Conservation (phyloP, 129 eudicot genomes). For the Centaurea solstitialis region DNA sequence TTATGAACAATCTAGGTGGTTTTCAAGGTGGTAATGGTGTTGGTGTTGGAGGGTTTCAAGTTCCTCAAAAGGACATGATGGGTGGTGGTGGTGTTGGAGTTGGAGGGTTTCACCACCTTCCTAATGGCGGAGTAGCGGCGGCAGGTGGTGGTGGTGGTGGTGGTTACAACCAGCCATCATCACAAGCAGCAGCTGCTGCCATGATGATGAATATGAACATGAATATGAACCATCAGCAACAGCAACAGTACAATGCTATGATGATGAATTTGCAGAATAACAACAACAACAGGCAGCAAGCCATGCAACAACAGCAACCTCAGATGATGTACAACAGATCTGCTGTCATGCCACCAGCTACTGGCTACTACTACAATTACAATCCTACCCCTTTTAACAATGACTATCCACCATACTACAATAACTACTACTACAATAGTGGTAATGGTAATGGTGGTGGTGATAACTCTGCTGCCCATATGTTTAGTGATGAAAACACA, state of each 20-base stretch:
- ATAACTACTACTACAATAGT: conserved; percentile 5
- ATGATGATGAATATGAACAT: conserved; percentile 54
- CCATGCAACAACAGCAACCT: conserved; percentile 55
- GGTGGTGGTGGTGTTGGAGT: too few species aligned
- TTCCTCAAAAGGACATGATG: too few species aligned
- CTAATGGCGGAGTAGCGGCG: conserved; percentile 33
- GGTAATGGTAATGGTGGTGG: conserved; percentile 20
- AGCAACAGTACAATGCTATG: conserved; percentile 45
- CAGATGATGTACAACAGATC: conserved; percentile 92
- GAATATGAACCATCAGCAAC: conserved; percentile 25
- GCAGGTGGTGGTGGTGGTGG: conserved; percentile 29
- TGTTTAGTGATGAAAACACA: conserved; percentile 84
- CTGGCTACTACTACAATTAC: conserved; percentile 68
- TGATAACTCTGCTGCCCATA: conserved; percentile 37
- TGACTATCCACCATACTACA: conserved; percentile 34
- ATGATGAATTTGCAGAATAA: conserved; percentile 59
- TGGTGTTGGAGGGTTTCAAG: conserved; percentile 16
- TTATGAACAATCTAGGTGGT: conserved; percentile 56
- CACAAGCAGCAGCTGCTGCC: conserved; percentile 51
- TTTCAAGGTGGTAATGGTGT: conserved; percentile 34
- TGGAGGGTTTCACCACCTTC: conserved; percentile 28
- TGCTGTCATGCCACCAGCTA: conserved; percentile 54
- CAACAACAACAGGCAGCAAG: too few species aligned
- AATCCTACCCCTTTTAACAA: conserved; percentile 42
- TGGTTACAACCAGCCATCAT: conserved; percentile 34